Percentiles rank a stretch among this genome's conserved stretches.
phyloP scores from a whole-genome alignment of 2,329 filamentous ascomycete genomes.

The Trichoderma arundinaceum region DNA sequence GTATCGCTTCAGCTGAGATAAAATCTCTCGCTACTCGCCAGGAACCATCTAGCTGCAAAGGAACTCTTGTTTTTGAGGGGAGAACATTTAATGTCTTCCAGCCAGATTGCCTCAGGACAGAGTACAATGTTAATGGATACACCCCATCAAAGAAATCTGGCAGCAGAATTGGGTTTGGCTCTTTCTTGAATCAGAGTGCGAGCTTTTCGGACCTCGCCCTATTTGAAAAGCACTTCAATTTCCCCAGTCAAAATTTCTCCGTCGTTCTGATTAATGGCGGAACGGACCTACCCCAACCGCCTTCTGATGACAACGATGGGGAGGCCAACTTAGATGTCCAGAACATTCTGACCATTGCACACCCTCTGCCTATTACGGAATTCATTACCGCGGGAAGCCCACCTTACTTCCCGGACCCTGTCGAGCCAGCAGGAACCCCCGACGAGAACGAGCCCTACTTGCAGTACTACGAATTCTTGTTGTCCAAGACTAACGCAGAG shows the following conservation, averaged over 20 bases:
- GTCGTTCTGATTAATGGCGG: conserved; percentile 28
- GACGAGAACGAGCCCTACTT: conserved; percentile 62
- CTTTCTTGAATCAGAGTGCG: conserved; percentile 31
- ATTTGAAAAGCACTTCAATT: conserved; percentile 21
- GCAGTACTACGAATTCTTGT: conserved; percentile 57
- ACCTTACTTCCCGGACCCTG: conserved; percentile 13
- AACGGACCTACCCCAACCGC: conserved; percentile 18
- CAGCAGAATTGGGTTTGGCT: conserved; percentile 30
- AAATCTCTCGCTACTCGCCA: neutral
- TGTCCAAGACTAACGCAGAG: conserved; percentile 50
- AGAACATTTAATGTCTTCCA: conserved; percentile 14
- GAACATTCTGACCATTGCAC: conserved; percentile 22
- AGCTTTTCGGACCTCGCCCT: conserved; percentile 26
- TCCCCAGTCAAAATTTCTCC: conserved; percentile 24
- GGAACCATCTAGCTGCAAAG: conserved; percentile 10
- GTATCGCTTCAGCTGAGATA: neutral
- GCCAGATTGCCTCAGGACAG: conserved; percentile 31
- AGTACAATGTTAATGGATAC: conserved; percentile 33
- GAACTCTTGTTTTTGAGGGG: neutral
- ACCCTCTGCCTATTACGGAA: conserved; percentile 32
- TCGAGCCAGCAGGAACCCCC: conserved; percentile 7
- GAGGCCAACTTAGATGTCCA: conserved; percentile 36
- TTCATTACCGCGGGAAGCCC: conserved; percentile 24
- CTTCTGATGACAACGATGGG: conserved; percentile 16
- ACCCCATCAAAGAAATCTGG: conserved; percentile 27